Conservation (phyloP, 202 grass and related monocot genomes). For the Carex sylvatica region DNA sequence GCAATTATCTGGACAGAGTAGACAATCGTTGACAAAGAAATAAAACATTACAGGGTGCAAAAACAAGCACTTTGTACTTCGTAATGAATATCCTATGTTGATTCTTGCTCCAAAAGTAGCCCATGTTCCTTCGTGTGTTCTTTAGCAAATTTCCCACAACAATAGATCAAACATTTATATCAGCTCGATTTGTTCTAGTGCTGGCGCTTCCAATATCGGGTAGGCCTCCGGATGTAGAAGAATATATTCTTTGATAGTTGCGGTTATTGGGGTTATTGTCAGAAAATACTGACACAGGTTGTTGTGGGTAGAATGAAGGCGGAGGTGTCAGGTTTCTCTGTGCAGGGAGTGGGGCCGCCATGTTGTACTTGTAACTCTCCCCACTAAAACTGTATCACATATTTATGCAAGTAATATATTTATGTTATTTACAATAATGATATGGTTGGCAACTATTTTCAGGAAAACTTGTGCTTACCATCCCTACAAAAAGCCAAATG, state of each 20-base stretch:
- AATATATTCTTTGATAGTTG: slow-evolving; percentile 75
- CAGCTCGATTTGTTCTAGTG: slow-evolving; percentile 48
- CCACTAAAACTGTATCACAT: slow-evolving; percentile 41
- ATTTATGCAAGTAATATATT: slow-evolving; percentile 10
- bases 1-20: not conserved
- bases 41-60: not conserved
- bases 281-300: slow-evolving; percentile 54
- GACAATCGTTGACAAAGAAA: not conserved
- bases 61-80: not conserved
- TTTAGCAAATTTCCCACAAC: not conserved
- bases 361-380: slow-evolving; percentile 77
- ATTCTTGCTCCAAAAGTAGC: not conserved
- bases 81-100: not conserved
- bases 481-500: not conserved
- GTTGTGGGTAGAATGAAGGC: slow-evolving; percentile 70
- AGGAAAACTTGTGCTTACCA: not conserved
- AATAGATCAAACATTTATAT: slow-evolving; percentile 58
- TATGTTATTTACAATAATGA: slow-evolving; percentile 2
- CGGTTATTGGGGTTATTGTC: slow-evolving; percentile 47
- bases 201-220: slow-evolving; percentile 36
- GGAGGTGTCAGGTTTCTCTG: slow-evolving; percentile 82
- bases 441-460: not conserved
- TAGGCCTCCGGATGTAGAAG: slow-evolving; percentile 31
- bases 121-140: not conserved
- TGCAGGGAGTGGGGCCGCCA: slow-evolving; percentile 59